Conservation (phyloP, 2,329 filamentous ascomycete genomes). For the Ophiostoma populinum region DNA sequence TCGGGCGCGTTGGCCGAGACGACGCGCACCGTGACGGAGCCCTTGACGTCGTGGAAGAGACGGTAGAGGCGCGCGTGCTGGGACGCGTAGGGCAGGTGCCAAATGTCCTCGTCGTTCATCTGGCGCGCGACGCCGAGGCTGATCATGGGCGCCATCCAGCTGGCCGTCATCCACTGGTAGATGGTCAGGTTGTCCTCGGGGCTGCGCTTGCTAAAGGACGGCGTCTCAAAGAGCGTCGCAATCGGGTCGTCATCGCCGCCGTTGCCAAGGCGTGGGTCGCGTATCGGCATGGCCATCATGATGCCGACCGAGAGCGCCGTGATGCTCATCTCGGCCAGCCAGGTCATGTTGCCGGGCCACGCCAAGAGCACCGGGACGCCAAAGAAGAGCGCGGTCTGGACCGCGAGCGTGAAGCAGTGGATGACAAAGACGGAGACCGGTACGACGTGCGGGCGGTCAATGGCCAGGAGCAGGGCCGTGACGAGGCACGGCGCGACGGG, state of each 20-base stretch:
- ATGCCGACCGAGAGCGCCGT: slow-evolving; percentile 30
- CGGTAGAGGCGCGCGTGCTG: slow-evolving; percentile 62
- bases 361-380: slow-evolving; percentile 17
- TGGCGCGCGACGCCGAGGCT: slow-evolving; percentile 43
- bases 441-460: slow-evolving; percentile 17
- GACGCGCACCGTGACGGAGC: slow-evolving; percentile 53
- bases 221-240: slow-evolving; percentile 31
- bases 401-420: slow-evolving; percentile 17
- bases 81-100: slow-evolving; percentile 63
- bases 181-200: slow-evolving; percentile 66
- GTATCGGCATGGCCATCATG: slow-evolving; percentile 52
- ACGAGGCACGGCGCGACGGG: slow-evolving; percentile 19
- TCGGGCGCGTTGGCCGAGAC: slow-evolving; percentile 66
- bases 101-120: slow-evolving; percentile 64
- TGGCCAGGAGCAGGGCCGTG: slow-evolving; percentile 12
- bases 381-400: slow-evolving; percentile 16
- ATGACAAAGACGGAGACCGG: slow-evolving; percentile 16
- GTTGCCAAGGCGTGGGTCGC: slow-evolving; percentile 36
- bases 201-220: slow-evolving; percentile 44
- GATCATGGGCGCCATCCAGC: slow-evolving; percentile 66
- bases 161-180: slow-evolving; percentile 73
- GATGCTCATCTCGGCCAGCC: slow-evolving; percentile 19
- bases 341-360: slow-evolving; percentile 11
- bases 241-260: slow-evolving; percentile 28
- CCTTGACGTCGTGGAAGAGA: slow-evolving; percentile 54